Evolutionary conservation across 352 stramenopile genomes (phyloP), one percentile per base, ranked within the genome.

Genomic region (Lagenidium giganteum): DNA sequence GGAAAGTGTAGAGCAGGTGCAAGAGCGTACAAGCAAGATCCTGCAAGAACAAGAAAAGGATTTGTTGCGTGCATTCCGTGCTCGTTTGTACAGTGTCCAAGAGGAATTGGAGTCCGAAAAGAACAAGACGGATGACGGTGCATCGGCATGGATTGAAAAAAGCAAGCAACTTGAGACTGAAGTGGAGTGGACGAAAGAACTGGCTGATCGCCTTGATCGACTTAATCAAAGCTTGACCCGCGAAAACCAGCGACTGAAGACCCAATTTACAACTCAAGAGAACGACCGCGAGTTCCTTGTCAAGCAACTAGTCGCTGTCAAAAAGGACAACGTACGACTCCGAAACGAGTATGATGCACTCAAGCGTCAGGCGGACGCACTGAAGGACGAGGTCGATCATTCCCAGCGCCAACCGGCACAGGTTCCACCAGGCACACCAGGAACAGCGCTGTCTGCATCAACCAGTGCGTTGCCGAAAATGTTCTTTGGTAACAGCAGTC

Each of bases 271-370:
- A 39, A 93, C 73, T 8, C 85, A 97, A 59, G 86, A 97, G 46
- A 91, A 97, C 47, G 90, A 97, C 64, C 71, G 90, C n/a, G 84
- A 96, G 48, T 96, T 95, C 35, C 77, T 97, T 18, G 84, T 97
- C 13, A 87, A 87, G 52, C 84, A 97, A 57, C 80, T 97, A 14
- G 89, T 96, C 23, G 77, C 63, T 3, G 81, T 93, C 25, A 96
- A 95, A 59, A 96, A 96, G 53, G 89, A 97, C 43, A 96, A 96
- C 29, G 79, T 82, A 24, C 67, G 75, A 12, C 51, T 96, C 3
- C 60, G 84, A 29, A 63, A 74, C 43, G 76, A 85, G 36, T 49
- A 76, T 21, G 74, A 88, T 3, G 41, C 43, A 12, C 40, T 82
- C 27, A 78, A 74, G 21, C 54, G 67, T 26, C 64, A 93, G 18